Evolutionary conservation across 257 asterid species (phyloP).

Genomic region (Nicotiana obtusifolia): DNA sequence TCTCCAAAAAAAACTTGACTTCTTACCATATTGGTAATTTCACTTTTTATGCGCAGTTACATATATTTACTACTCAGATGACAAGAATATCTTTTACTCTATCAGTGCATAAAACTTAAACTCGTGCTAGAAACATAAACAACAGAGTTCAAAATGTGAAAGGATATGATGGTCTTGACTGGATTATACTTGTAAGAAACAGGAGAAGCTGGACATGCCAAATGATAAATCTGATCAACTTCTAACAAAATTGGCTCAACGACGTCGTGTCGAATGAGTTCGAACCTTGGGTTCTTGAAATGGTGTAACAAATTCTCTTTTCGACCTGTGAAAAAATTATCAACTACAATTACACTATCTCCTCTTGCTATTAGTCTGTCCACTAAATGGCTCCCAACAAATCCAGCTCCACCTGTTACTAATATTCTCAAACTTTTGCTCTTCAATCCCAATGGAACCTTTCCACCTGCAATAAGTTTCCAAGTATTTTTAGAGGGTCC

Average conservation of each 20-base stretch:
- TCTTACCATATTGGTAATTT: too few relatives aligned
- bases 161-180: conserved; percentile 93
- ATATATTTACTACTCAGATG: too few relatives aligned
- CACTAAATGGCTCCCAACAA: conserved; percentile 89
- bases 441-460: conserved; percentile 60
- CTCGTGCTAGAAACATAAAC: neutral
- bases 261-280: conserved; percentile 84
- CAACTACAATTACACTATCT: conserved; percentile 76
- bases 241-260: conserved; percentile 86
- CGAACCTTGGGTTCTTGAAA: conserved; percentile 53
- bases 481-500: too few relatives aligned
- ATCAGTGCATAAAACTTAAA: too few relatives aligned
- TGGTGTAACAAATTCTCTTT: conserved; percentile 71
- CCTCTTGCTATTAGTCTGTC: conserved; percentile 77
- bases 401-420: conserved; percentile 97
- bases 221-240: conserved; percentile 84
- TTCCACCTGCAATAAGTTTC: conserved; percentile 48
- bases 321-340: conserved; percentile 74
- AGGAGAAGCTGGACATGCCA: conserved; percentile 99
- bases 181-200: conserved; percentile 93
- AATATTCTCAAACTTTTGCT: conserved; percentile 50
- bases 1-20: too few relatives aligned
- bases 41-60: too few relatives aligned
- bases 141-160: neutral
- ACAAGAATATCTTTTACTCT: too few relatives aligned